phyloP scores from a whole-genome alignment of 2,329 filamentous ascomycete species.

The Pseudogymnoascus sp. region DNA sequence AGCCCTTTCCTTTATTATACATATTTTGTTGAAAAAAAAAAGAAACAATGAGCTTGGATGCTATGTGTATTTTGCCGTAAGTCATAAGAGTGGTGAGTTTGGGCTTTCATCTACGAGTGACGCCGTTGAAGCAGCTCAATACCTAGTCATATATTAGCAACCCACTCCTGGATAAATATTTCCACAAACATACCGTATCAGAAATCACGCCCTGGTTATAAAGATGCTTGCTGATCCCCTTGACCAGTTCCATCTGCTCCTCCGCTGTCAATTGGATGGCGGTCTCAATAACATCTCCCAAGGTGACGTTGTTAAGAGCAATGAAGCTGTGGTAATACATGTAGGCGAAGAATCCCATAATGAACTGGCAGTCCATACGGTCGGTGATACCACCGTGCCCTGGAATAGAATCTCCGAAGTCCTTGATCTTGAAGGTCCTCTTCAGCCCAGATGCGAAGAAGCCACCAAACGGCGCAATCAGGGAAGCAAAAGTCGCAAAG shows the following conservation, averaged over 20 bases:
- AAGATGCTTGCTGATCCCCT: slow-evolving; percentile 57
- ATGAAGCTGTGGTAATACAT: slow-evolving; percentile 99
- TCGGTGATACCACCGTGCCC: slow-evolving; percentile 98
- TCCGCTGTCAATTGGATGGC: slow-evolving; percentile 80
- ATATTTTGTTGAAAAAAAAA: slow-evolving; percentile 12
- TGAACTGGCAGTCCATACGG: slow-evolving; percentile 99
- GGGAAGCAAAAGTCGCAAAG: slow-evolving; percentile 86
- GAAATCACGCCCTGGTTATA: slow-evolving; percentile 51
- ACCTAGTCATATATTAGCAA: slow-evolving; percentile 12
- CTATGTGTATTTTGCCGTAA: slow-evolving; percentile 9
- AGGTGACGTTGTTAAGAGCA: slow-evolving; percentile 75
- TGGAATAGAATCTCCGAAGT: slow-evolving; percentile 96
- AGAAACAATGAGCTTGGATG: slow-evolving; percentile 7
- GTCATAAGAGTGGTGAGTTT: slow-evolving; percentile 10
- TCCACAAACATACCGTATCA: slow-evolving; percentile 26
- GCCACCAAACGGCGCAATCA: slow-evolving; percentile 94
- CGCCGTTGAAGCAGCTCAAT: slow-evolving; percentile 9
- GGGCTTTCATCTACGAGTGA: slow-evolving; percentile 9
- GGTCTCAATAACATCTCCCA: slow-evolving; percentile 82
- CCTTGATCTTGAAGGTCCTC: slow-evolving; percentile 99
- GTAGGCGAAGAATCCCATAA: slow-evolving; percentile 98
- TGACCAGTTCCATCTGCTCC: slow-evolving; percentile 80
- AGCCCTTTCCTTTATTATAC: slow-evolving; percentile 5
- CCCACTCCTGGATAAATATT: not conserved
- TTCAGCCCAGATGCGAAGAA: slow-evolving; percentile 98